Evolutionary conservation across 225 moss, liverwort and hornwort genomes (phyloP).

Genomic region (Straminergon stramineum): DNA sequence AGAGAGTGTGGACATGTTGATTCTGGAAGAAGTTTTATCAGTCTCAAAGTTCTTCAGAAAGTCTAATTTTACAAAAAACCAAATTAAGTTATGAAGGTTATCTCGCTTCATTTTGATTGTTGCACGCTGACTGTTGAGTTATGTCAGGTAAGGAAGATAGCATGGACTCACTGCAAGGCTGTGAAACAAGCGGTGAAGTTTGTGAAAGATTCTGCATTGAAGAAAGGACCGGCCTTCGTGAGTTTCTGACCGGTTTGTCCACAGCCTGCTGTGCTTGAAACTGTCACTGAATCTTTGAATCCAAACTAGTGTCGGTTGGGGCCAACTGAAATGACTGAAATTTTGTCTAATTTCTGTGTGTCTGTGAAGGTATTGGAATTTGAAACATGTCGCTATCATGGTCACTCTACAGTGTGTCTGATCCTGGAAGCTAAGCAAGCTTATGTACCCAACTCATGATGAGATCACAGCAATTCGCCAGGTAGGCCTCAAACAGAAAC

Average conservation of each 20-base stretch:
- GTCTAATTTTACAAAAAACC: neutral
- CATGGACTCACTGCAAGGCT: neutral
- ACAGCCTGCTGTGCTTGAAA: neutral
- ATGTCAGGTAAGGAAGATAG: conserved; percentile 15
- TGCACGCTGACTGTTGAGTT: neutral
- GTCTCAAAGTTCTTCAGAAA: no score
- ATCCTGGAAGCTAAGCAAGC: conserved; percentile 51
- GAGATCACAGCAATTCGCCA: conserved; percentile 59
- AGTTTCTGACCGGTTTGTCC: neutral
- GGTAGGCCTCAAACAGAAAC: neutral
- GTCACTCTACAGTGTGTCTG: conserved; percentile 79
- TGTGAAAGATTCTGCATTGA: neutral
- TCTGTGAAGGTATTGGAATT: conserved; percentile 49
- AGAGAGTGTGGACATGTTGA: no score
- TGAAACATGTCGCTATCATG: conserved; percentile 63
- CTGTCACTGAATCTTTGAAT: neutral
- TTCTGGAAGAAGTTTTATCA: no score
- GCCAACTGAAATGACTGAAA: neutral
- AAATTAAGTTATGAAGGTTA: no score
- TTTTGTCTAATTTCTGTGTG: neutral
- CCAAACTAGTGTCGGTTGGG: no score
- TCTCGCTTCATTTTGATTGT: neutral
- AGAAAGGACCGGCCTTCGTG: conserved; percentile 58
- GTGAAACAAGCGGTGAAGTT: no score
- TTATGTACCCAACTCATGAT: conserved; percentile 53